A percentile compares a stretch with the other conserved stretches of the same genome.
phyloP scores from a whole-genome alignment of 2,329 filamentous ascomycete genomes.

The Sporothrix pallida region DNA sequence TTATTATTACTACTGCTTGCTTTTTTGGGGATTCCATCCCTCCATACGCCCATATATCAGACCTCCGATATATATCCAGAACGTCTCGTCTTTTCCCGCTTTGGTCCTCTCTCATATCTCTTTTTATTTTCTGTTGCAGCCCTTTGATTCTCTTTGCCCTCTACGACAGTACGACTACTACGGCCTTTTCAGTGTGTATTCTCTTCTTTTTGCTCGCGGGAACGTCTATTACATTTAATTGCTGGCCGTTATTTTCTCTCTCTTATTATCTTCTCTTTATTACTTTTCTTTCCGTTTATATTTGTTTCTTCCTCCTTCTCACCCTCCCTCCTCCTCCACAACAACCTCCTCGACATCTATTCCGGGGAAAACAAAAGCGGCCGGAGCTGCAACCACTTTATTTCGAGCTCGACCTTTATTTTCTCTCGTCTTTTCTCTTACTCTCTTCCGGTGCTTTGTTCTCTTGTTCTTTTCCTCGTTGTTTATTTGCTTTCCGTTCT shows the following conservation, averaged over 20 bases:
- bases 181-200: background rate
- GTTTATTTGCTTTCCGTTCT: background rate
- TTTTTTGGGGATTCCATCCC: background rate
- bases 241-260: conserved; percentile 9
- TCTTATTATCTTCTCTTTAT: background rate
- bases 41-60: conserved; percentile 22
- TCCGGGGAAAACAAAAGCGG: conserved; percentile 22
- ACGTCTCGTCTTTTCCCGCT: conserved; percentile 21
- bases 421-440: background rate
- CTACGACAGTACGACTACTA: background rate
- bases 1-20: conserved; percentile 5
- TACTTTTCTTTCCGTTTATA: conserved; percentile 6
- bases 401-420: conserved; percentile 22
- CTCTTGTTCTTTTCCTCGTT: background rate
- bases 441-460: background rate
- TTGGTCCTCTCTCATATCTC: conserved; percentile 17
- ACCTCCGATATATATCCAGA: conserved; percentile 23
- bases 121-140: background rate
- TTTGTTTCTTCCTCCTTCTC: conserved; percentile 7
- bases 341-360: background rate
- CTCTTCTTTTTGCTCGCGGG: conserved; percentile 14
- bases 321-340: background rate
- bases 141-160: background rate
- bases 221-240: conserved; percentile 11
- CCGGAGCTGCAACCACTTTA: conserved; percentile 27